A percentile compares a stretch with the other conserved stretches of the same genome.
Evolutionary conservation across 257 asterid genomes (phyloP).

Genomic region (Mentha longifolia): DNA sequence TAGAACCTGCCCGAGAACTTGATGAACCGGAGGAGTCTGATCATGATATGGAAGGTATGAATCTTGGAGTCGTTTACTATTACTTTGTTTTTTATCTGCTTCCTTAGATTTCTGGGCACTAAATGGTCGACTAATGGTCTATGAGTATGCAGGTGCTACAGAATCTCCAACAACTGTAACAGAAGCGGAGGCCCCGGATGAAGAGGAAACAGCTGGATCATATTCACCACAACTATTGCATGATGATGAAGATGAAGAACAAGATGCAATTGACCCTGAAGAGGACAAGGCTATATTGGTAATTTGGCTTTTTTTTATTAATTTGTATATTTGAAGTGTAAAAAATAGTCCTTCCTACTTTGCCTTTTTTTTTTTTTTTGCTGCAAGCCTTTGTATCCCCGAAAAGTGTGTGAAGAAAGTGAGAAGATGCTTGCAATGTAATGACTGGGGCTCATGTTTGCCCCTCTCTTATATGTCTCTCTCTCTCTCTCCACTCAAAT

Average conservation of each 20-base stretch:
- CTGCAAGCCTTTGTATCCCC: slow-evolving; percentile 10
- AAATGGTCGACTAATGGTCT: slow-evolving; percentile 29
- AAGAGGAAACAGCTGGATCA: slow-evolving; percentile 68
- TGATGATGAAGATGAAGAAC: slow-evolving; percentile 81
- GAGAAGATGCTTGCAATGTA: background rate
- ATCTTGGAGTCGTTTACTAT: slow-evolving; percentile 3
- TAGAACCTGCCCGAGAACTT: slow-evolving; percentile 37
- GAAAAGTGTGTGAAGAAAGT: slow-evolving; percentile 6
- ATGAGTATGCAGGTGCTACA: slow-evolving; percentile 40
- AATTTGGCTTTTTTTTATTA: slow-evolving; percentile 26
- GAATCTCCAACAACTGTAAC: slow-evolving; percentile 54
- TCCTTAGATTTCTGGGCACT: slow-evolving; percentile 11
- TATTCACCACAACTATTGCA: slow-evolving; percentile 79
- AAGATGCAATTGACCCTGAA: slow-evolving; percentile 78
- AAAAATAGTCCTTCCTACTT: background rate
- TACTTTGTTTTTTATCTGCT: background rate
- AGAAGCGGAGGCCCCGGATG: slow-evolving; percentile 55
- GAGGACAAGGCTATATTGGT: slow-evolving; percentile 86
- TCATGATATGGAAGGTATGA: slow-evolving; percentile 47
- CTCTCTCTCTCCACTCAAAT: background rate
- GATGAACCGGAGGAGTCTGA: slow-evolving; percentile 49
- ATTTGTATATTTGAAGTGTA: slow-evolving; percentile 8
- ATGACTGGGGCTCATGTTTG: background rate
- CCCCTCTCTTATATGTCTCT: too few species aligned
- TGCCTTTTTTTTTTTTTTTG: background rate